Evolutionary conservation across 345 rosid genomes (phyloP).

Genomic region (Leavenworthia alabamica): DNA sequence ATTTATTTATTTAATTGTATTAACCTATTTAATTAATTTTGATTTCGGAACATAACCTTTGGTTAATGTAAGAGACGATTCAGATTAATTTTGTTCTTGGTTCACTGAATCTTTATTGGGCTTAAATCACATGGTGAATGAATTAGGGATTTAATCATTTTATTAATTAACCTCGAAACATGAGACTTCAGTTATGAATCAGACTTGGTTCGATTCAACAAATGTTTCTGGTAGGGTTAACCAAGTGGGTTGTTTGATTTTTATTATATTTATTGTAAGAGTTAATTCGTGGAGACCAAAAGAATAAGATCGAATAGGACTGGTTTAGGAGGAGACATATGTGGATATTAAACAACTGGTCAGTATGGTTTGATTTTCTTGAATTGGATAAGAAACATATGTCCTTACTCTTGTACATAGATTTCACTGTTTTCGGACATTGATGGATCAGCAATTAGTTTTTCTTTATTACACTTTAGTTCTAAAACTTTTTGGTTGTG

Average conservation of each 20-base stretch:
- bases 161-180: slow-evolving; percentile 25
- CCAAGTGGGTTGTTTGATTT: not conserved
- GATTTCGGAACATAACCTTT: slow-evolving; percentile 27
- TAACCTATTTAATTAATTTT: slow-evolving; percentile 4
- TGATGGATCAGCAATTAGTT: slow-evolving; percentile 13
- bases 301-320: slow-evolving; percentile 9
- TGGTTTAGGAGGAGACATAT: slow-evolving; percentile 9
- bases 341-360: not conserved
- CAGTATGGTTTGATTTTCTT: not conserved
- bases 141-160: slow-evolving; percentile 2
- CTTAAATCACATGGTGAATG: slow-evolving; percentile 24
- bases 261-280: not conserved
- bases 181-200: slow-evolving; percentile 18
- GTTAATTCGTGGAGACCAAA: not conserved
- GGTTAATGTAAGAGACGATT: slow-evolving; percentile 31
- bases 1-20: slow-evolving; percentile 11
- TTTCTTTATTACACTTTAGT: slow-evolving; percentile 1
- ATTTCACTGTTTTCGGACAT: slow-evolving; percentile 11
- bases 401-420: slow-evolving; percentile 12
- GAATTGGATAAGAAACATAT: slow-evolving; percentile 12
- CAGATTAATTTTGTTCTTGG: slow-evolving; percentile 15
- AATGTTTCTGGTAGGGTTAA: slow-evolving; percentile 17
- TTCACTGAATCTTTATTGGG: slow-evolving; percentile 30
- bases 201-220: slow-evolving; percentile 21
- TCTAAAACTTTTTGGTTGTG: slow-evolving; percentile 5